Percentiles rank a stretch among this genome's conserved stretches.
Evolutionary conservation across 495 filamentous ascomycete species (phyloP).

Genomic region (Penicillium tannophilum): DNA sequence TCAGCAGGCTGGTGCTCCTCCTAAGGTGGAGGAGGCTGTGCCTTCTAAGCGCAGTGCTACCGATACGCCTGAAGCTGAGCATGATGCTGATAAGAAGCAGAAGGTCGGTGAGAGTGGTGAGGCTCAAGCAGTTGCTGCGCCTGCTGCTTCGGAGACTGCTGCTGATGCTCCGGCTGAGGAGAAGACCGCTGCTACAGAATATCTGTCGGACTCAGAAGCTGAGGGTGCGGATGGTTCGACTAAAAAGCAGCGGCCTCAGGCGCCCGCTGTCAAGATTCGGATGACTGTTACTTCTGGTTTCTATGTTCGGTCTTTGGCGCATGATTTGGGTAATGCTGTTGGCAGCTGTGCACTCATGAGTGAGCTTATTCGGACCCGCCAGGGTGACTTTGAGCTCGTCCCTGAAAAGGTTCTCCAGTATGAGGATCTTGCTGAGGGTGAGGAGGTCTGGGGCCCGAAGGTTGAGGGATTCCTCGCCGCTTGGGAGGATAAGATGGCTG

Average conservation of each 20-base stretch:
- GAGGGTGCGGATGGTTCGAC: background rate
- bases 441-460: constrained; percentile 81
- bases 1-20: constrained; percentile 33
- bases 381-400: constrained; percentile 71
- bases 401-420: constrained; percentile 77
- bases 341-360: constrained; percentile 86
- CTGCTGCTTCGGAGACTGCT: constrained; percentile 23
- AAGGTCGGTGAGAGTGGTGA: constrained; percentile 36
- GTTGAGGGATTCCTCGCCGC: constrained; percentile 63
- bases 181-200: background rate
- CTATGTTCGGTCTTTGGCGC: constrained; percentile 91
- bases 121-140: constrained; percentile 18
- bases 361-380: constrained; percentile 74
- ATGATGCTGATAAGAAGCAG: constrained; percentile 37
- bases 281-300: constrained; percentile 97
- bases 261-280: constrained; percentile 75
- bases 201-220: background rate
- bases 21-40: constrained; percentile 25
- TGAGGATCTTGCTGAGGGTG: constrained; percentile 72
- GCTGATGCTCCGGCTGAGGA: constrained; percentile 2
- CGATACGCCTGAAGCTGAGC: constrained; percentile 25
- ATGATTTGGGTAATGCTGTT: constrained; percentile 85
- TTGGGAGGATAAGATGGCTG: constrained; percentile 52
- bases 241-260: constrained; percentile 35
- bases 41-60: constrained; percentile 37